phyloP scores from a whole-genome alignment of 352 stramenopile genomes.

The Phytophthora europaea region DNA sequence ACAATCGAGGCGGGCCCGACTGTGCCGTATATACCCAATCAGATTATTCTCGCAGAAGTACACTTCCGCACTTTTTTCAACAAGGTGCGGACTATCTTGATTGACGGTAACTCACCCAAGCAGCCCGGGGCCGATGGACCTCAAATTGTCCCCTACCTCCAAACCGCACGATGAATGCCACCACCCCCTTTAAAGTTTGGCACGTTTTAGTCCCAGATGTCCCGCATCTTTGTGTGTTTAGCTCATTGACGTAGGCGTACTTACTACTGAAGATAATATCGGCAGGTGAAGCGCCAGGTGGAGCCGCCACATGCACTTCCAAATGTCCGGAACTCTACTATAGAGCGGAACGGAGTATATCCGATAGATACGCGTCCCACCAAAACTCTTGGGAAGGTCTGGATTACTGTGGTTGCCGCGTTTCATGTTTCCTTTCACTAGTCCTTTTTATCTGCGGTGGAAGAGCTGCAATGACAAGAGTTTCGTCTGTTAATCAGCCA shows the following conservation, averaged over 20 bases:
- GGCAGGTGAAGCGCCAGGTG: neutral
- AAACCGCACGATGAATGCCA: constrained; percentile 10
- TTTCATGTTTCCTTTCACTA: constrained; percentile 13
- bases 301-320: neutral
- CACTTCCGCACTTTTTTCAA: neutral
- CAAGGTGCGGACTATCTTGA: constrained; percentile 6
- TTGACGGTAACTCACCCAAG: neutral
- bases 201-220: neutral
- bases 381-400: constrained; percentile 2
- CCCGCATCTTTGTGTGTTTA: constrained; percentile 4
- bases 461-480: constrained; percentile 6
- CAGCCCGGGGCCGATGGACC: constrained; percentile 10
- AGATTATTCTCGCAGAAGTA: constrained; percentile 1
- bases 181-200: neutral
- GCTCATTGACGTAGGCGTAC: constrained; percentile 2
- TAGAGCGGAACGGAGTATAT: neutral
- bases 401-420: neutral
- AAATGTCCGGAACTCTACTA: constrained; percentile 7
- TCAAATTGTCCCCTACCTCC: constrained; percentile 1
- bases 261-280: neutral
- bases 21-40: constrained; percentile 3
- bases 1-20: neutral
- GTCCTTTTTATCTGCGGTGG: neutral
- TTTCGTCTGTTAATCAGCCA: neutral
- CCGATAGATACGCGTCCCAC: neutral